Percentiles rank a stretch among this genome's conserved stretches.
phyloP scores from a whole-genome alignment of 768 basidiomycete genomes.

The Rossbeevera mucosa region DNA sequence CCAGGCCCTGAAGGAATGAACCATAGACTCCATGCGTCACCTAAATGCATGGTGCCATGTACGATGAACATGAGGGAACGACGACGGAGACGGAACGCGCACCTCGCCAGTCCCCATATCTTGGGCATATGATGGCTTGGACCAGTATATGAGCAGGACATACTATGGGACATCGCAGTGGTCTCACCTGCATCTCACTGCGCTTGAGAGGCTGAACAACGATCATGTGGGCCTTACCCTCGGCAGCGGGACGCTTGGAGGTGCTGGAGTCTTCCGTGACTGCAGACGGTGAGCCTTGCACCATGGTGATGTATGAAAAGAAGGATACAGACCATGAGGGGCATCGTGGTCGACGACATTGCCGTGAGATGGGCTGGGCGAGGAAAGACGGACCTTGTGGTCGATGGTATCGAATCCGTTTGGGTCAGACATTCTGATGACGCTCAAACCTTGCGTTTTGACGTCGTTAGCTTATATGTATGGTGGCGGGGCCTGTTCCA shows the following conservation, averaged over 20 bases:
- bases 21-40: constrained; percentile 88
- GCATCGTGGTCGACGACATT: constrained; percentile 75
- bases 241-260: constrained; percentile 30
- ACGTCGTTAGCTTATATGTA: constrained; percentile 17
- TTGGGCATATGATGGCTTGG: constrained; percentile 86
- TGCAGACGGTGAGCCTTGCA: constrained; percentile 27
- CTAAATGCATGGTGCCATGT: constrained; percentile 21
- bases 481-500: not conserved
- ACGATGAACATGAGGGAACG: not conserved
- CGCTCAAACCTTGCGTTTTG: not conserved
- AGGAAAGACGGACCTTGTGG: constrained; percentile 51
- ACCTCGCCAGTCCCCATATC: constrained; percentile 71
- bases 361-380: constrained; percentile 37
- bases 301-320: not conserved
- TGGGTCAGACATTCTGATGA: constrained; percentile 23
- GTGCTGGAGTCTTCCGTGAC: constrained; percentile 58
- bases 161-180: not conserved
- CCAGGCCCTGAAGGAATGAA: constrained; percentile 69
- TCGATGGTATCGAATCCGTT: constrained; percentile 29
- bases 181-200: constrained; percentile 78
- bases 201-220: constrained; percentile 81
- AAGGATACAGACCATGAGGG: constrained; percentile 48
- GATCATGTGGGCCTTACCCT: constrained; percentile 47
- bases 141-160: constrained; percentile 5
- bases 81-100: constrained; percentile 2